These are phyloP conservation scores for Hyaloperonospora arabidopsidis DNA, from an alignment of 352 stramenopile species.

Conservation along the genomic window DNA sequence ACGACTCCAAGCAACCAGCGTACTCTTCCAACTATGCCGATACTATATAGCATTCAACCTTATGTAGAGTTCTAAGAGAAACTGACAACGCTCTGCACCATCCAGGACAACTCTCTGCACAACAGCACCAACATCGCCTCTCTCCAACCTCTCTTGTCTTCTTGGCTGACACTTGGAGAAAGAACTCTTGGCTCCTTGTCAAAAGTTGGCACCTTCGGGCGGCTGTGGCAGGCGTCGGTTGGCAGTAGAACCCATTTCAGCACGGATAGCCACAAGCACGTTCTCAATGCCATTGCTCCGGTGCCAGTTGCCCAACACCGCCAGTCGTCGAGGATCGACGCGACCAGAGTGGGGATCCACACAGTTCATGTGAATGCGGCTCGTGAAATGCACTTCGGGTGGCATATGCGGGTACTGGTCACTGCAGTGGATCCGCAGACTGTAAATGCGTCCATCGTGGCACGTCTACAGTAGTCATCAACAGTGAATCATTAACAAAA, in stretches of 20 bases:
- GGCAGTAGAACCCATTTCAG: constrained; percentile 82
- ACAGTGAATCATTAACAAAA: no score
- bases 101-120: no score
- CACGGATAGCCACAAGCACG: constrained; percentile 83
- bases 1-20: no score
- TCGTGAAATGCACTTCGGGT: constrained; percentile 92
- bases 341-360: constrained; percentile 87
- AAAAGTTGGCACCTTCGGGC: constrained; percentile 88
- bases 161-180: constrained; percentile 4
- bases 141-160: constrained; percentile 6
- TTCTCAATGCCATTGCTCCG: constrained; percentile 87
- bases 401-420: constrained; percentile 92
- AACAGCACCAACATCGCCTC: background rate
- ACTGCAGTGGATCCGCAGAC: constrained; percentile 90
- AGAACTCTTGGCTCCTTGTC: constrained; percentile 20
- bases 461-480: constrained; percentile 65
- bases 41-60: no score
- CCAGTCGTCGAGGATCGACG: constrained; percentile 70
- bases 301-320: constrained; percentile 70
- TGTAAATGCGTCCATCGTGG: constrained; percentile 95
- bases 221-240: constrained; percentile 88
- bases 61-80: no score
- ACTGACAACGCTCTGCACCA: no score
- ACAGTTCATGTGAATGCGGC: constrained; percentile 92
- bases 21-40: no score